Conservation (phyloP, 2,329 filamentous ascomycete genomes). For the Phyllosticta citrichinensis region DNA sequence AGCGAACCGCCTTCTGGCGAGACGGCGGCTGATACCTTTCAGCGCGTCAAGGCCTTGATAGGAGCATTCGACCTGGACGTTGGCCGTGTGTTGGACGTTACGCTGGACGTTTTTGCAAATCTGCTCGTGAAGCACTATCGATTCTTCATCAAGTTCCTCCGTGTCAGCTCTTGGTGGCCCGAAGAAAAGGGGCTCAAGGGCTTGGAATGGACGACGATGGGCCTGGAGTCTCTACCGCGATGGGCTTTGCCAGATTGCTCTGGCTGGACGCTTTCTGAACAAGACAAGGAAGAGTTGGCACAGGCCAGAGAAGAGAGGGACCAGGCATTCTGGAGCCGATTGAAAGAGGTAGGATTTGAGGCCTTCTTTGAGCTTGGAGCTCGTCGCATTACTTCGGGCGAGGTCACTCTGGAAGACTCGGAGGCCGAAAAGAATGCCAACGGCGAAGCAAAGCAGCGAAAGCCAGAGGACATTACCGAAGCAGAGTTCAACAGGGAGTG, state of each 20-base stretch:
- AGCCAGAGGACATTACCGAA: conserved; percentile 36
- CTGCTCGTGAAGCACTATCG: conserved; percentile 85
- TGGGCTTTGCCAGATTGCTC: conserved; percentile 72
- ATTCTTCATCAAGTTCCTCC: conserved; percentile 89
- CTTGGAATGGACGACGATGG: conserved; percentile 39
- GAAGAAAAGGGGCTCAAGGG: conserved; percentile 47
- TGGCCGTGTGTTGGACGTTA: conserved; percentile 86
- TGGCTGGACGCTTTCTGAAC: conserved; percentile 54
- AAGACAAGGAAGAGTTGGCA: conserved; percentile 53
- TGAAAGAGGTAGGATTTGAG: conserved; percentile 63
- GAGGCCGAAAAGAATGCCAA: conserved; percentile 16
- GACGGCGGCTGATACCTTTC: conserved; percentile 74
- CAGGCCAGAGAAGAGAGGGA: conserved; percentile 57
- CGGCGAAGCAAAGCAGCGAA: conserved; percentile 18
- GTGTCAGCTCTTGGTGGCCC: conserved; percentile 96
- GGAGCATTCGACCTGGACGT: conserved; percentile 96
- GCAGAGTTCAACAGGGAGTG: conserved; percentile 44
- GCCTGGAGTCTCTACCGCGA: conserved; percentile 59
- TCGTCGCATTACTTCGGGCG: conserved; percentile 52
- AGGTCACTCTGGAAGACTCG: conserved; percentile 19
- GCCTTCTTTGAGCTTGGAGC: conserved; percentile 87
- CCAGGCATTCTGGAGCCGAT: conserved; percentile 66
- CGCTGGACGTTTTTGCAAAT: conserved; percentile 87
- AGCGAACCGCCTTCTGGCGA: conserved; percentile 63
- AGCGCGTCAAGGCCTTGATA: conserved; percentile 86